phyloP scores from a whole-genome alignment of 208 protist genomes.

The Acanthamoeba healyi region DNA sequence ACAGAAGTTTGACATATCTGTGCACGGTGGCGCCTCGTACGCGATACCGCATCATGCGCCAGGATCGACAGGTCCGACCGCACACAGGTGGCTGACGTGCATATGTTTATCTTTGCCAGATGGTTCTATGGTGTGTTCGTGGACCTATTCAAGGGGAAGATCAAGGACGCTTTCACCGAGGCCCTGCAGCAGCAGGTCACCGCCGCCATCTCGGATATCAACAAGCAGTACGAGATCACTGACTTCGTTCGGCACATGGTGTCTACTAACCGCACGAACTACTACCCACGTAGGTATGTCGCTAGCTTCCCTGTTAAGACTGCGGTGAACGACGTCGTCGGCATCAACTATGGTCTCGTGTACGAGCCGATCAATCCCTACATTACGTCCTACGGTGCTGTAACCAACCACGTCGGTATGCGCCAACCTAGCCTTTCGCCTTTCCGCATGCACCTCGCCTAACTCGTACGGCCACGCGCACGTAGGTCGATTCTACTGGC shows the following conservation, averaged over 20 bases:
- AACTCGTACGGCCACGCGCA: background rate
- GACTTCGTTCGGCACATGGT: too few species aligned
- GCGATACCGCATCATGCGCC: background rate
- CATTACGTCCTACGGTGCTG: constrained; percentile 37
- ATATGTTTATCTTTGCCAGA: background rate
- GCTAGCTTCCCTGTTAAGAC: constrained; percentile 21
- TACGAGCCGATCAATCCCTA: constrained; percentile 65
- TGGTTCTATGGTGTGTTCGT: constrained; percentile 74
- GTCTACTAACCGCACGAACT: too few species aligned
- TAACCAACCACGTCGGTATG: constrained; percentile 45
- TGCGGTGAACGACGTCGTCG: constrained; percentile 45
- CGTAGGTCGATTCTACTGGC: constrained; percentile 60
- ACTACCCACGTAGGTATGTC: constrained; percentile 54
- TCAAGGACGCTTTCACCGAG: constrained; percentile 5
- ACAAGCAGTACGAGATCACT: constrained; percentile 3
- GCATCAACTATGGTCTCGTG: constrained; percentile 64
- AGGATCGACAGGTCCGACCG: too few species aligned
- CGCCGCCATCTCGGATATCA: background rate
- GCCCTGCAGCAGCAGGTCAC: constrained; percentile 27
- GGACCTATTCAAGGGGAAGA: constrained; percentile 65
- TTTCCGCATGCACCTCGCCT: background rate
- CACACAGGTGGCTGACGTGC: too few species aligned
- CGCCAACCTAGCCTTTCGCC: background rate
- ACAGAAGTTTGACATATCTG: constrained; percentile 48
- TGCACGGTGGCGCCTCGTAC: constrained; percentile 71